Percentiles rank a stretch among this genome's conserved stretches.
Conservation (phyloP, 2,329 filamentous ascomycete genomes). For the Penicillium sp. region DNA sequence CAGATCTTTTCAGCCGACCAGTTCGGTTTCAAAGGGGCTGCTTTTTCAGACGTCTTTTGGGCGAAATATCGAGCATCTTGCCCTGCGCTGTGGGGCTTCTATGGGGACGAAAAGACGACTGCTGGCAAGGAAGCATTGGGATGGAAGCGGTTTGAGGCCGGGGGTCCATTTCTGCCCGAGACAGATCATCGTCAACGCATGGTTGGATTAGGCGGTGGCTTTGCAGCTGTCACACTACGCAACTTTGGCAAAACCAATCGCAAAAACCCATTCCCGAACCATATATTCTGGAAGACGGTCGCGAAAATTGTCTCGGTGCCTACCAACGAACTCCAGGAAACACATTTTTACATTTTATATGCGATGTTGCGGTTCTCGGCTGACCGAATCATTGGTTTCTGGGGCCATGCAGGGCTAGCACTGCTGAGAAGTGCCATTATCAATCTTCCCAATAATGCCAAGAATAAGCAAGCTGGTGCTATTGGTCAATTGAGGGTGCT, state of each 20-base stretch:
- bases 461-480: slow-evolving; percentile 31
- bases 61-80: slow-evolving; percentile 79
- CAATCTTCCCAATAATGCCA: slow-evolving; percentile 59
- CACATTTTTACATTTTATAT: slow-evolving; percentile 67
- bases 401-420: slow-evolving; percentile 70
- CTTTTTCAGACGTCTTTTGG: slow-evolving; percentile 78
- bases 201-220: slow-evolving; percentile 79
- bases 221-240: slow-evolving; percentile 74
- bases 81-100: slow-evolving; percentile 80
- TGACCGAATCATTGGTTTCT: slow-evolving; percentile 73
- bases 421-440: slow-evolving; percentile 67
- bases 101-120: slow-evolving; percentile 69
- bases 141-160: slow-evolving; percentile 60
- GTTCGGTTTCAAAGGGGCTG: slow-evolving; percentile 63
- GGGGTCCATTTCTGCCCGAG: slow-evolving; percentile 59
- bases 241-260: slow-evolving; percentile 70
- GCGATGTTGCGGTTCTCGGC: slow-evolving; percentile 70
- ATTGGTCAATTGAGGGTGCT: slow-evolving; percentile 37
- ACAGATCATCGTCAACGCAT: slow-evolving; percentile 77
- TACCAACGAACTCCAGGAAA: slow-evolving; percentile 62
- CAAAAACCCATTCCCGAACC: slow-evolving; percentile 71
- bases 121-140: slow-evolving; percentile 65
- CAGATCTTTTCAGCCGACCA: slow-evolving; percentile 68
- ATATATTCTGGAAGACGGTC: slow-evolving; percentile 77
- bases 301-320: slow-evolving; percentile 74